Percentiles rank a stretch among this genome's conserved stretches.
phyloP scores from a whole-genome alignment of 306 rosid species.

The Cicer pinnatifidum region DNA sequence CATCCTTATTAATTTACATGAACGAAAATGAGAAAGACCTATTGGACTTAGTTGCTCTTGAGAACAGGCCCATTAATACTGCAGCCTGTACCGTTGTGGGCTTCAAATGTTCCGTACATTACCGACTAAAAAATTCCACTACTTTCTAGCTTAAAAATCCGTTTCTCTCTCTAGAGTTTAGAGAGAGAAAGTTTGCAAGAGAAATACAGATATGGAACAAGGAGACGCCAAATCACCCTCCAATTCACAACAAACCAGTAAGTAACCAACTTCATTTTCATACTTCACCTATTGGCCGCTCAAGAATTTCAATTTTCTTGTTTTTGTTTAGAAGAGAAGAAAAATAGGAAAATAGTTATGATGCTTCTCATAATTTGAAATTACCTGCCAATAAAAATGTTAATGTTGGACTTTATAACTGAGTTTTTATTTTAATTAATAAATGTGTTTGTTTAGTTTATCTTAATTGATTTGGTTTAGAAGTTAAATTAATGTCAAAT shows the following conservation, averaged over 20 bases:
- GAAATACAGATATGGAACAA: conserved; percentile 44
- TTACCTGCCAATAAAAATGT: neutral
- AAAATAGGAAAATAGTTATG: conserved; percentile 1
- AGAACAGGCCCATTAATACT: neutral
- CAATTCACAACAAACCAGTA: conserved; percentile 72
- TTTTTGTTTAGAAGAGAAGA: neutral
- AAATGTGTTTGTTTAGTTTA: neutral
- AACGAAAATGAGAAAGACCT: too few relatives aligned
- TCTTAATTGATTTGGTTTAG: neutral
- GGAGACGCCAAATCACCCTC: conserved; percentile 56
- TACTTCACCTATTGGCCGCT: conserved; percentile 6
- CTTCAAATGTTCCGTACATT: neutral
- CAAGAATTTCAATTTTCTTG: neutral
- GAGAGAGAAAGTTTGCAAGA: neutral
- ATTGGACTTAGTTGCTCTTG: neutral
- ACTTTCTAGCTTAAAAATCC: neutral
- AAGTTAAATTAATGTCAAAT: neutral
- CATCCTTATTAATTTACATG: too few relatives aligned
- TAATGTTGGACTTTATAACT: neutral
- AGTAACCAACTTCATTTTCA: conserved; percentile 1
- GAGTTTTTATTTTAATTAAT: neutral
- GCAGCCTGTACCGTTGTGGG: neutral
- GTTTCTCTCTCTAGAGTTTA: neutral
- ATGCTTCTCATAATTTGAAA: conserved; percentile 10
- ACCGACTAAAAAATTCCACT: neutral